Evolutionary conservation across 257 asterid species (phyloP).

Genomic region (Salvia hispanica): DNA sequence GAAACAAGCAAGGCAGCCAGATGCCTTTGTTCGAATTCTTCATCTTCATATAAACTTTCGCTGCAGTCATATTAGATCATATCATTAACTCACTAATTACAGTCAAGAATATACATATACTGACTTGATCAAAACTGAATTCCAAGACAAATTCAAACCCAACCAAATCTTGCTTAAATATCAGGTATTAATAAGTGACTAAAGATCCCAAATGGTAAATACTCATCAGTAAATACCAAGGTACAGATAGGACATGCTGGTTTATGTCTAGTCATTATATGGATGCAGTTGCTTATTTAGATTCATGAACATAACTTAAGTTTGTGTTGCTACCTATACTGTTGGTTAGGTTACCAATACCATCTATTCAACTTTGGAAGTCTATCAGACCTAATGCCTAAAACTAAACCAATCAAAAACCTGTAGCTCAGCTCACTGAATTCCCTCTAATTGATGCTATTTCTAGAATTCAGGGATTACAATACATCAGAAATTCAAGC

Average conservation of each 20-base stretch:
- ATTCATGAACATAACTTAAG: neutral
- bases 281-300: neutral
- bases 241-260: neutral
- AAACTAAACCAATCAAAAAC: neutral
- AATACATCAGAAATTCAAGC: neutral
- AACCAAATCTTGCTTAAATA: constrained; percentile 2
- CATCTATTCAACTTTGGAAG: too few species aligned
- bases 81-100: neutral
- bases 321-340: too few species aligned
- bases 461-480: neutral
- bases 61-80: constrained; percentile 38
- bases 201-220: neutral
- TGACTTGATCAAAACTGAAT: neutral
- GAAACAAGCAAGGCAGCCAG: constrained; percentile 89
- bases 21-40: constrained; percentile 78
- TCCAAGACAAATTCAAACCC: constrained; percentile 6
- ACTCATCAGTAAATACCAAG: neutral
- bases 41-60: constrained; percentile 80
- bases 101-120: constrained; percentile 10
- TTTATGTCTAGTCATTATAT: too few species aligned
- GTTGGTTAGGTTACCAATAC: too few species aligned
- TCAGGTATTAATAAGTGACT: neutral
- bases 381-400: constrained; percentile 13
- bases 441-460: constrained; percentile 6
- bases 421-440: constrained; percentile 10